Evolutionary conservation across 2,329 filamentous ascomycete species (phyloP), one percentile per base, ranked within the genome.

Genomic region (Stachybotrys elegans): DNA sequence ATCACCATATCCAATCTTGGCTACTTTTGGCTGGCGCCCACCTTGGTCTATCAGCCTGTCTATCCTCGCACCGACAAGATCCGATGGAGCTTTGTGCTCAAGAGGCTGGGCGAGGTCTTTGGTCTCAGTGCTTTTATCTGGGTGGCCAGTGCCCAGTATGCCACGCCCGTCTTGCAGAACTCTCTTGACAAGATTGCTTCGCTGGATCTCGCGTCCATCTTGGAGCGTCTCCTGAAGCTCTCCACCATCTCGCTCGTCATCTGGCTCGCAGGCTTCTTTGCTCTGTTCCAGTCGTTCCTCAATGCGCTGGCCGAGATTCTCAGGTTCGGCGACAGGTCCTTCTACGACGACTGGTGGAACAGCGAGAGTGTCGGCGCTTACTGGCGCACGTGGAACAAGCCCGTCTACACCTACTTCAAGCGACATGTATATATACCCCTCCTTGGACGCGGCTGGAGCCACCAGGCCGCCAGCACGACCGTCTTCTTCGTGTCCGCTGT

Each of bases 301-400:
- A 98, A 98, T 58, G 89, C 89, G 0, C 72, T 97, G 17, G 92
- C 92, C 4, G 93, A 98, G 64, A 71, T 97, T 12, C 86, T 89
- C 72, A 78, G 79, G 35, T 98, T 98, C 57, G 93, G 86, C 16
- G 93, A 98, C 62, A 81, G 93, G 22, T 86, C 91, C 42, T 98
- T 98, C 65, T 98, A 98, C 65, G 85, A 88, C 29, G 90, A 95
- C 59, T 98, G 93, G 93, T 98, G 93, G 93, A 98, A 98, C 60
- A 88, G 84, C 51, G 83, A 84, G 43, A 90, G 84, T 52, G 73
- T 97, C 6, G 88, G 91, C 25, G 78, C 78, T 5, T 98, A 98
- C 71, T 96, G 92, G 92, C 83, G 91, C 19, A 87, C 85, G 1
- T 98, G 93, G 93, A 98, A 98, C 69, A 94, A 94, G 62, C 93